Percentiles rank a stretch among this genome's conserved stretches.
Evolutionary conservation across 192 early-diverging fungal genomes (phyloP).

Genomic region (Backusella circina): DNA sequence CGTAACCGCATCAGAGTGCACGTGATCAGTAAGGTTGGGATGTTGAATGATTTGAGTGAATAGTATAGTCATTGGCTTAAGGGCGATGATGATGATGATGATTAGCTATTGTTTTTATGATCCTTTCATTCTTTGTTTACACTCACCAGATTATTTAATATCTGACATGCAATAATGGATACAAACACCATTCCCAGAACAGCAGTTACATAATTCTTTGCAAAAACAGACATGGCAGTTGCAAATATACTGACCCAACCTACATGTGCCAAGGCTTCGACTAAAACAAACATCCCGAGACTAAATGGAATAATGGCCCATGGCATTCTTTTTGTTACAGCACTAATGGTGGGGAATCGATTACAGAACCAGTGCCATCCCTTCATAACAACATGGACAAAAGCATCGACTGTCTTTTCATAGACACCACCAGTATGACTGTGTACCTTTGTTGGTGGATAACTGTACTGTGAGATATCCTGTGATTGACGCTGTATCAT

Average conservation of each 20-base stretch:
- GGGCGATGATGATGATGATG: not conserved
- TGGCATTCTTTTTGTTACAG: slow-evolving; percentile 62
- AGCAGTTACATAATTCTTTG: slow-evolving; percentile 51
- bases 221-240: slow-evolving; percentile 43
- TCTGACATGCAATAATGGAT: slow-evolving; percentile 64
- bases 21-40: slow-evolving; percentile 47
- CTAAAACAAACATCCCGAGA: slow-evolving; percentile 85
- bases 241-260: slow-evolving; percentile 75
- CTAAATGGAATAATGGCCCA: slow-evolving; percentile 77
- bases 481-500: not conserved
- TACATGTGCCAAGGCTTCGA: slow-evolving; percentile 60
- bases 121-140: not conserved
- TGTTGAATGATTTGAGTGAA: slow-evolving; percentile 70
- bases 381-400: not conserved
- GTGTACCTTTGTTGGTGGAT: not conserved
- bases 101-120: not conserved
- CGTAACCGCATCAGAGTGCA: slow-evolving; percentile 32
- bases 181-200: slow-evolving; percentile 60
- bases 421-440: not conserved
- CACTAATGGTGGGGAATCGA: slow-evolving; percentile 48
- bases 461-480: not conserved
- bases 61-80: slow-evolving; percentile 76
- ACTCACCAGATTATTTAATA: slow-evolving; percentile 70
- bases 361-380: not conserved
- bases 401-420: not conserved